Conservation (phyloP, 106 monocot species). For the Dendrobium officinale region DNA sequence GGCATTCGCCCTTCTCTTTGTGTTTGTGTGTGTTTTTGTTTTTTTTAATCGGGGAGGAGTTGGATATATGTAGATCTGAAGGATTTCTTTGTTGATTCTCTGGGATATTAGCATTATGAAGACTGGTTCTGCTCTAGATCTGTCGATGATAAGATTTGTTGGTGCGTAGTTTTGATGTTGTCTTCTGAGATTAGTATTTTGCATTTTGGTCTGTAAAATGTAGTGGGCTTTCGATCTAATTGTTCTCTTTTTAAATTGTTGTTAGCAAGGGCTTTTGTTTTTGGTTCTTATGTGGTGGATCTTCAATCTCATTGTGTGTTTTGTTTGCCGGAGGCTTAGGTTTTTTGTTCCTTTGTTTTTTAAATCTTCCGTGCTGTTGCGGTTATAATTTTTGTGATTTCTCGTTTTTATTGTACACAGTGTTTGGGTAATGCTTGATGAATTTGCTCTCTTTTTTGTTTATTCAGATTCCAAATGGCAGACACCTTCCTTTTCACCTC, state of each 20-base stretch:
- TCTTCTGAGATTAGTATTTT: not conserved
- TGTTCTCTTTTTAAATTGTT: not conserved
- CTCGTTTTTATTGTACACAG: not conserved
- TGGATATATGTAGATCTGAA: not conserved
- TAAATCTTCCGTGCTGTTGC: not conserved
- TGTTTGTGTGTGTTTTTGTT: not conserved
- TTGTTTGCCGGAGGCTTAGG: not conserved
- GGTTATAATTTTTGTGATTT: not conserved
- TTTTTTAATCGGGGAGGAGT: not conserved
- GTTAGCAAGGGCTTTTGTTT: not conserved
- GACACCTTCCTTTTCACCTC: slow-evolving; percentile 28
- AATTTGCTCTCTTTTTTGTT: not conserved
- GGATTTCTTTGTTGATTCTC: not conserved
- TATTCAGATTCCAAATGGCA: slow-evolving; percentile 13
- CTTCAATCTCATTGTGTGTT: not conserved
- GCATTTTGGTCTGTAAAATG: not conserved
- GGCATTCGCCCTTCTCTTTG: not conserved
- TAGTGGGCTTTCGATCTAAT: not conserved
- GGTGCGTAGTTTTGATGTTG: not conserved
- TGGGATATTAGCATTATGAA: not conserved
- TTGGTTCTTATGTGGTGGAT: not conserved
- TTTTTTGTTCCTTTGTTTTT: not conserved
- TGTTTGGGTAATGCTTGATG: not conserved
- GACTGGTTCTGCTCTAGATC: not conserved
- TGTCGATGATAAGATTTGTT: not conserved